Evolutionary conservation across 2,329 filamentous ascomycete genomes (phyloP).

Genomic region (Aspergillus uvarum): DNA sequence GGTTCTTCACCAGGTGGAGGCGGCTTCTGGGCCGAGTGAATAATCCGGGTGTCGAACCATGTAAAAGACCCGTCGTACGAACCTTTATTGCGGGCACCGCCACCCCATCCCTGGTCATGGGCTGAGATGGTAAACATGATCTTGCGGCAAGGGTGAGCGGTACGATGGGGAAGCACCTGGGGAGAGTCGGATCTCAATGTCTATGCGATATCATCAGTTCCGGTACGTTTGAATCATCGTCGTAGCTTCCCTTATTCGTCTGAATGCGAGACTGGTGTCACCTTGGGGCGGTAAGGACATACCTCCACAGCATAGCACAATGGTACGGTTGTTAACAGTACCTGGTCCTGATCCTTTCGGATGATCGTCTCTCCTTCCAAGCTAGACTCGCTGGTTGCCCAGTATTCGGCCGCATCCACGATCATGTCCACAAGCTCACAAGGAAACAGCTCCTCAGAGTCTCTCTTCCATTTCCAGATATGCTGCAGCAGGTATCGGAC

Average conservation of each 20-base stretch:
- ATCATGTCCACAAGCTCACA: conserved; percentile 42
- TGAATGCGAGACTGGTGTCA: background rate
- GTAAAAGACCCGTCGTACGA: conserved; percentile 36
- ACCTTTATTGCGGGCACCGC: conserved; percentile 17
- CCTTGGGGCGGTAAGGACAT: conserved; percentile 4
- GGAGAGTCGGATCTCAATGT: conserved; percentile 18
- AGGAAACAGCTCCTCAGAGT: conserved; percentile 26
- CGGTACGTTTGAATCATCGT: background rate
- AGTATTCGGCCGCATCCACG: conserved; percentile 40
- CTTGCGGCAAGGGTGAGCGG: conserved; percentile 40
- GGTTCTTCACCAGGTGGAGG: conserved; percentile 17
- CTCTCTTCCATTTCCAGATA: conserved; percentile 25
- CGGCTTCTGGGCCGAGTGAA: conserved; percentile 26
- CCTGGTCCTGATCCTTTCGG: conserved; percentile 34
- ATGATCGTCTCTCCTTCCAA: conserved; percentile 26
- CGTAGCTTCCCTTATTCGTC: background rate
- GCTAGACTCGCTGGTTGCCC: conserved; percentile 26
- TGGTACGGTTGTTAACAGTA: conserved; percentile 36
- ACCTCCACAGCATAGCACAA: conserved; percentile 37
- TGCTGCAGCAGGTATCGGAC: conserved; percentile 31
- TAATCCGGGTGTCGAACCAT: conserved; percentile 41
- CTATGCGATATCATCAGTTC: conserved; percentile 8
- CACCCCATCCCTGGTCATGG: conserved; percentile 39
- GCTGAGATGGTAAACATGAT: conserved; percentile 37
- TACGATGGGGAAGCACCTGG: conserved; percentile 34